Base-by-base conservation (phyloP, 75 land plant genomes). In the Selaginella tamariscina region DNA sequence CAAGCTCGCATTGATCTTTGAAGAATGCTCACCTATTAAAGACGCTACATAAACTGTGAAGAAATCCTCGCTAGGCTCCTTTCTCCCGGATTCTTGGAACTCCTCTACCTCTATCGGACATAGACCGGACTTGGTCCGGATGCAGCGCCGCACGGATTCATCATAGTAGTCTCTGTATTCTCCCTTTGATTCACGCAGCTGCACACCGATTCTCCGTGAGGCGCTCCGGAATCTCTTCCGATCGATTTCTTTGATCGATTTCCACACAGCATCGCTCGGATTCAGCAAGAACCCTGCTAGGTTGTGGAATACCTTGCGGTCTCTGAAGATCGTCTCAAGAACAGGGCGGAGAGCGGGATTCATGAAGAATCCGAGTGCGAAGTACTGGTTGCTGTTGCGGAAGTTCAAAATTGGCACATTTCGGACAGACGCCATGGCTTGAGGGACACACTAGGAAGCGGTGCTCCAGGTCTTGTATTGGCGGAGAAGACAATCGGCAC, bases 291-390 rank as follows among this genome's bases (percentile, higher is more conserved):
- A 63, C 21, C 55, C 65, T 1, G 77, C 29, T 28, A 75, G 44
- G 28, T 62, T 5, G 49, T 75, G 77, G 49, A 75, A 70, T 1
- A 54, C 56, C 32, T 70, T 70, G 73, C 56, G 63, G 13, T 70
- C 62, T 11, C 68, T 72, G 56, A 74, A 74, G 27, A 74, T 32
- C 15, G 32, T 1, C 54, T 69, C 73, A 5, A 74, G 67, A 1
- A 74, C 31, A 24, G 76, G 76, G 28, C 71, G 65, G 1, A 74
- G 73, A 2, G 73, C 30, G 13, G 76, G 76, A 65, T 74, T 74
- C 2, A 57, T 24, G 73, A 32, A 74, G 66, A 74, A 62, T 2
- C 73, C 76, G 23, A 31, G 32, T 20, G 66, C 66, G 2, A 74
- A 69, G 66, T 69, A 71, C 15, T 74, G 74, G 73, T 74, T 74